Conservation (phyloP, 2,329 filamentous ascomycete genomes). For the Penicillium sp. region DNA sequence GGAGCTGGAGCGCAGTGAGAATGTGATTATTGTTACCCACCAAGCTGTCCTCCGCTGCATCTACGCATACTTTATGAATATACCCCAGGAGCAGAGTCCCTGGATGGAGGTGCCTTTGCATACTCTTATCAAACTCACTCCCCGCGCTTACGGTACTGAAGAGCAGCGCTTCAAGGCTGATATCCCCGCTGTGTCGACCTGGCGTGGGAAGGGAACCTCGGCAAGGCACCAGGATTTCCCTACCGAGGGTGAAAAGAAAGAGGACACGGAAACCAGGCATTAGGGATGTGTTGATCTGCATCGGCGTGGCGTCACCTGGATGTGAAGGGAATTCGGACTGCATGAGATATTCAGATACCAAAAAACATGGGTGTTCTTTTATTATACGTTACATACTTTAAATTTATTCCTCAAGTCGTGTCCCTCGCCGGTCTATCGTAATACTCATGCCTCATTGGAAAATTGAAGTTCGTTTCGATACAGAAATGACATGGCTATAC, state of each 20-base stretch:
- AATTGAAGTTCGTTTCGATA: not conserved
- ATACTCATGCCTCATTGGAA: not conserved
- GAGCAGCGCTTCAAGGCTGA: constrained; percentile 85
- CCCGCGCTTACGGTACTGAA: constrained; percentile 88
- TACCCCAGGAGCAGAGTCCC: constrained; percentile 84
- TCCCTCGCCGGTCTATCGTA: not conserved
- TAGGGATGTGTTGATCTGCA: constrained; percentile 11
- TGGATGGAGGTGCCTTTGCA: constrained; percentile 99
- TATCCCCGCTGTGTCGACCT: constrained; percentile 94
- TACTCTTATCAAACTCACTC: constrained; percentile 93
- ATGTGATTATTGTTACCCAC: constrained; percentile 97
- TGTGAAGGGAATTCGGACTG: constrained; percentile 12
- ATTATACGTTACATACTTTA: constrained; percentile 1
- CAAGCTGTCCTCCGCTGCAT: constrained; percentile 96
- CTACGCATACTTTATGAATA: constrained; percentile 98
- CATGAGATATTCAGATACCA: constrained; percentile 19
- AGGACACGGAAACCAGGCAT: constrained; percentile 4
- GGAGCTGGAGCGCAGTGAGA: constrained; percentile 94
- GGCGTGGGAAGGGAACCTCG: constrained; percentile 88
- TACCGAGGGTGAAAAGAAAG: constrained; percentile 23
- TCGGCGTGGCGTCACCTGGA: constrained; percentile 15
- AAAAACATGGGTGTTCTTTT: constrained; percentile 11
- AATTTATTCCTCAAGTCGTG: not conserved
- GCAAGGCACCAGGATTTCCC: constrained; percentile 71
- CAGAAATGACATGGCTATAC: not conserved